These are phyloP conservation scores for Diplotaxis tenuifolia DNA, from an alignment of 345 rosid species.

Conservation along the genomic window DNA sequence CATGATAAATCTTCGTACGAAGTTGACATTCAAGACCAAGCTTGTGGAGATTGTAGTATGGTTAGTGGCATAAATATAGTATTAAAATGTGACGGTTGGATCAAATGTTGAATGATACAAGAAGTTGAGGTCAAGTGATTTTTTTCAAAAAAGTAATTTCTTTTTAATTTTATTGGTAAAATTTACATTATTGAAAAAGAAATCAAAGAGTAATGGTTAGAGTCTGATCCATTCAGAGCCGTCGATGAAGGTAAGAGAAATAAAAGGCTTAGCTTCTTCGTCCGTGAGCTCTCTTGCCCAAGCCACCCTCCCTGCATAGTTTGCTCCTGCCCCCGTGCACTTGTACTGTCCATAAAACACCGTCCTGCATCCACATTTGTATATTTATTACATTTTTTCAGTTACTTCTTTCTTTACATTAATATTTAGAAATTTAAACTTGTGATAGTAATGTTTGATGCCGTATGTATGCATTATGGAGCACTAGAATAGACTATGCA, in stretches of 20 bases:
- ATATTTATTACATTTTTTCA: neutral
- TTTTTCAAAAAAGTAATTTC: neutral
- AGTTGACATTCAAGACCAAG: too few species aligned
- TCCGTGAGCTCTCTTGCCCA: slow-evolving; percentile 92
- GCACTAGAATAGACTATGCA: slow-evolving; percentile 26
- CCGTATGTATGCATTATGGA: neutral
- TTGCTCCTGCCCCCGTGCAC: slow-evolving; percentile 86
- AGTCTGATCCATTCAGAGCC: slow-evolving; percentile 85
- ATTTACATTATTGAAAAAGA: slow-evolving; percentile 16
- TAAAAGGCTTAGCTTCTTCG: slow-evolving; percentile 85
- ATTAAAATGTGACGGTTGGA: too few species aligned
- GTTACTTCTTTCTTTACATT: neutral
- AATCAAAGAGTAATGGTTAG: slow-evolving; percentile 21
- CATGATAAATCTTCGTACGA: too few species aligned
- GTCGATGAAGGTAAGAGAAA: slow-evolving; percentile 73
- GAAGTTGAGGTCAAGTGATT: neutral
- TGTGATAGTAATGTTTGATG: neutral
- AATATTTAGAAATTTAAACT: neutral
- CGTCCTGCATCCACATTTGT: slow-evolving; percentile 57
- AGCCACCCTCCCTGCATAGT: slow-evolving; percentile 77
- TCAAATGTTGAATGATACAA: too few species aligned
- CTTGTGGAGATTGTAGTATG: too few species aligned
- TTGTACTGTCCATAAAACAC: slow-evolving; percentile 96
- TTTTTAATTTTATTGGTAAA: neutral
- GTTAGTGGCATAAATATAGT: too few species aligned